These are phyloP conservation scores for Tricholoma matsutake DNA, from an alignment of 768 basidiomycete genomes.

Conservation along the genomic window DNA sequence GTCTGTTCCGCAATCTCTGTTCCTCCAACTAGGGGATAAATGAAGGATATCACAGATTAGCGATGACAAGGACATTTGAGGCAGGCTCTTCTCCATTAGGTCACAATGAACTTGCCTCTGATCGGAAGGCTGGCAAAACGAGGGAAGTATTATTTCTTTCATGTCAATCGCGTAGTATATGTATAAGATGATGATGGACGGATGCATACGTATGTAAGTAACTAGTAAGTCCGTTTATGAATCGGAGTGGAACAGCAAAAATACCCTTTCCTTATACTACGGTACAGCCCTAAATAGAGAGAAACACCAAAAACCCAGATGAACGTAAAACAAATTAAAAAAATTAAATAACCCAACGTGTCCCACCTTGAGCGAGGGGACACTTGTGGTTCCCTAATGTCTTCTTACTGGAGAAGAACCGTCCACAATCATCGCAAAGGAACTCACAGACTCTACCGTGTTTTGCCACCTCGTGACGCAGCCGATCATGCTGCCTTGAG, in stretches of 20 bases:
- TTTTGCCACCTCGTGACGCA: slow-evolving; percentile 57
- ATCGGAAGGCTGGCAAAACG: not conserved
- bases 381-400: slow-evolving; percentile 56
- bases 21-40: too few relatives aligned
- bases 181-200: too few relatives aligned
- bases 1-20: too few relatives aligned
- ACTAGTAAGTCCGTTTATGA: not conserved
- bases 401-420: slow-evolving; percentile 52
- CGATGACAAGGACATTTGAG: too few relatives aligned
- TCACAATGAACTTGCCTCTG: not conserved
- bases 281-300: not conserved
- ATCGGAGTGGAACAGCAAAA: not conserved
- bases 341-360: slow-evolving; percentile 42
- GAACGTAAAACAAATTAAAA: not conserved
- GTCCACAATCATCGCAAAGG: slow-evolving; percentile 46
- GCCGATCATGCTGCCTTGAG: slow-evolving; percentile 53
- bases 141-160: not conserved
- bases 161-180: too few relatives aligned
- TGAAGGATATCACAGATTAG: too few relatives aligned
- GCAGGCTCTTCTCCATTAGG: not conserved
- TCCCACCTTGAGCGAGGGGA: slow-evolving; percentile 46
- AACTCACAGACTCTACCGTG: slow-evolving; percentile 57
- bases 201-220: too few relatives aligned
- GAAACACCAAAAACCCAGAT: not conserved
- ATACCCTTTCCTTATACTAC: not conserved